These are phyloP conservation scores for Drosera capensis DNA, from an alignment of 148 eudicot species.

Conservation along the genomic window DNA sequence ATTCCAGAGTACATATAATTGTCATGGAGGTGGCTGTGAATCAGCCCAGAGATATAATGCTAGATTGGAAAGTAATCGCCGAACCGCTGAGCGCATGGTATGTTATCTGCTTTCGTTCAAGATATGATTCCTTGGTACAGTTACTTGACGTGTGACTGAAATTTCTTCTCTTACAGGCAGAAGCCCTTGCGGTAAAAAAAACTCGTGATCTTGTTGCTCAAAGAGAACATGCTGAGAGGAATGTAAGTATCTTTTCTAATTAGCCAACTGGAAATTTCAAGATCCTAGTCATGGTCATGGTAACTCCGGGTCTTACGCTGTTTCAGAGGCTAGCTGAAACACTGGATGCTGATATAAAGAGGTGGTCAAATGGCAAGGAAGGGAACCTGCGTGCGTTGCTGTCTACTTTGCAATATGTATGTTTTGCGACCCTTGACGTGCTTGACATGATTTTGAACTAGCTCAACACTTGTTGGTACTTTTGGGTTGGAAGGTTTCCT, in stretches of 20 bases:
- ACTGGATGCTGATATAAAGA: slow-evolving; percentile 83
- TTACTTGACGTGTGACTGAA: neutral
- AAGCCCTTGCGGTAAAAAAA: slow-evolving; percentile 89
- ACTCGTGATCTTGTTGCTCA: slow-evolving; percentile 78
- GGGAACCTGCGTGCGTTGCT: slow-evolving; percentile 94
- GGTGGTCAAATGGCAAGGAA: slow-evolving; percentile 97
- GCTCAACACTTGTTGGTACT: neutral
- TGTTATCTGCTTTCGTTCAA: slow-evolving; percentile 12
- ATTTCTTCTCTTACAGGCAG: slow-evolving; percentile 43
- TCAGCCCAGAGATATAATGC: slow-evolving; percentile 88
- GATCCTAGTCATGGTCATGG: too few species aligned
- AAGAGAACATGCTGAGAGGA: slow-evolving; percentile 84
- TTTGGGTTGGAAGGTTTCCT: too few species aligned
- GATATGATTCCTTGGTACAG: neutral
- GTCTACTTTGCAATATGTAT: slow-evolving; percentile 93
- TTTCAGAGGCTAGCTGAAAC: slow-evolving; percentile 82
- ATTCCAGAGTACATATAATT: slow-evolving; percentile 22
- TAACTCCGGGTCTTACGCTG: slow-evolving; percentile 2
- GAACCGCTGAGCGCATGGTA: slow-evolving; percentile 96
- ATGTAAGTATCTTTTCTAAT: slow-evolving; percentile 34
- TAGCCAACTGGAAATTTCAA: slow-evolving; percentile 3
- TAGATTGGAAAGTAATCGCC: slow-evolving; percentile 86
- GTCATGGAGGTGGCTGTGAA: slow-evolving; percentile 55
- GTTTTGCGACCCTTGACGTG: slow-evolving; percentile 7
- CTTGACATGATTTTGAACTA: neutral